Conservation (phyloP, 2,329 filamentous ascomycete species). For the Pseudogymnoascus sp. region DNA sequence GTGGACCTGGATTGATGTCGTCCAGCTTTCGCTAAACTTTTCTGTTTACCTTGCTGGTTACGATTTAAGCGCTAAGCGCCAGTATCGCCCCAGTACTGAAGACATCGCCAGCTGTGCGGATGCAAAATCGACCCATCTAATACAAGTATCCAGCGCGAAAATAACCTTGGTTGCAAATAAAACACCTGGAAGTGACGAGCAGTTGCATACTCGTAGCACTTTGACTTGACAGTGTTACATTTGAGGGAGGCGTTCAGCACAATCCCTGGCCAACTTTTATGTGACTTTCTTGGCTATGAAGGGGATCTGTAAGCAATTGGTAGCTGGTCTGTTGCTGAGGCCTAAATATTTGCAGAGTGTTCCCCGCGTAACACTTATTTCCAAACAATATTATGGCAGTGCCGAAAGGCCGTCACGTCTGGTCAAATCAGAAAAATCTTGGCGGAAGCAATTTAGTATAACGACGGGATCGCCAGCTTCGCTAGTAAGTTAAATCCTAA, state of each 20-base stretch:
- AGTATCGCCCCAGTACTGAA: not conserved
- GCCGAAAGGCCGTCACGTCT: not conserved
- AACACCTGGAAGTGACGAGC: not conserved
- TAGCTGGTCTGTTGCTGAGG: not conserved
- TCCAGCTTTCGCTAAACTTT: slow-evolving; percentile 8
- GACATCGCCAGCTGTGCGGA: not conserved
- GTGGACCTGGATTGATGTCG: slow-evolving; percentile 5
- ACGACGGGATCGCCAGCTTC: slow-evolving; percentile 1
- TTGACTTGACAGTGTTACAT: not conserved
- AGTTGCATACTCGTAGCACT: not conserved
- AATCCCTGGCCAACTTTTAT: not conserved
- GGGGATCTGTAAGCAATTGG: slow-evolving; percentile 1
- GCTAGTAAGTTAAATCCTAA: not conserved
- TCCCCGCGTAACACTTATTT: slow-evolving; percentile 1
- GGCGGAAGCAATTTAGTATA: slow-evolving; percentile 3
- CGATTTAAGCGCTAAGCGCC: slow-evolving; percentile 10
- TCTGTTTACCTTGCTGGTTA: slow-evolving; percentile 10
- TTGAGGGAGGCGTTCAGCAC: not conserved
- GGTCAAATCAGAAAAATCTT: not conserved
- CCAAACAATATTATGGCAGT: slow-evolving; percentile 6
- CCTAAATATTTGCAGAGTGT: slow-evolving; percentile 3
- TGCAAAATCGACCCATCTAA: not conserved
- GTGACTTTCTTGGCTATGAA: slow-evolving; percentile 1
- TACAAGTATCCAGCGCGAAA: not conserved
- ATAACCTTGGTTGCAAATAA: not conserved